Evolutionary conservation across 495 filamentous ascomycete genomes (phyloP), one percentile per base, ranked within the genome.

Genomic region (Neurospora sp.): DNA sequence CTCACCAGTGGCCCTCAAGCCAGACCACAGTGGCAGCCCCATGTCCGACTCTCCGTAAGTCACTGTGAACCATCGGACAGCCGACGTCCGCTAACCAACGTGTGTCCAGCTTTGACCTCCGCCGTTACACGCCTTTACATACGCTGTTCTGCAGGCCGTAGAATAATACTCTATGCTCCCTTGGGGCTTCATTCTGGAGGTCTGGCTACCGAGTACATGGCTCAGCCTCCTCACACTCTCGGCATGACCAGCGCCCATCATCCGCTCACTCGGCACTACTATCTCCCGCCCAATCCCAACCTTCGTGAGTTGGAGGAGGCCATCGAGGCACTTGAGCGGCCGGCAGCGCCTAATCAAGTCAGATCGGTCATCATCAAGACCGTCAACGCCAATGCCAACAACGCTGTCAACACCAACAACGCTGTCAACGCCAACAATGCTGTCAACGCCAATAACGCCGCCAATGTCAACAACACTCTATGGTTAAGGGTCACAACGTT

Each of bases 151-250:
- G 27, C 27, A 31, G 2, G 27, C 44, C n/a, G n/a, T n/a, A 9
- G 9, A 48, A 48, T 4, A 48, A 48, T 20, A 48, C 86, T 96
- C 9, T 91, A 94, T 78, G 85, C 84, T 37, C 73, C 80, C 20
- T 84, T 94, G 39, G 89, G 92, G 27, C 88, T 96, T 73, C 83
- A 91, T 69, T 82, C 85, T 42, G 89, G 88, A 39, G 88, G 87
- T 39, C 86, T 89, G 37, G 85, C 88, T 18, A 75, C 83, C 20
- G 92, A 93, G 71, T 94, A 92, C 76, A 89, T 91, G 79, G 84
- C 86, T 40, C 78, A 80, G 77, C 80, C 86, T 9, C 84, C 83
- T 6, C 83, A 89, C 53, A 80, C 86, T 14, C 84, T 89, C 61
- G 78, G 82, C 69, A 70, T 59, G 48, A 4, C 20, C 0, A 59